These are phyloP conservation scores for Ustilago curta DNA, from an alignment of 1,284 basidiomycete genomes.

Conservation along the genomic window DNA sequence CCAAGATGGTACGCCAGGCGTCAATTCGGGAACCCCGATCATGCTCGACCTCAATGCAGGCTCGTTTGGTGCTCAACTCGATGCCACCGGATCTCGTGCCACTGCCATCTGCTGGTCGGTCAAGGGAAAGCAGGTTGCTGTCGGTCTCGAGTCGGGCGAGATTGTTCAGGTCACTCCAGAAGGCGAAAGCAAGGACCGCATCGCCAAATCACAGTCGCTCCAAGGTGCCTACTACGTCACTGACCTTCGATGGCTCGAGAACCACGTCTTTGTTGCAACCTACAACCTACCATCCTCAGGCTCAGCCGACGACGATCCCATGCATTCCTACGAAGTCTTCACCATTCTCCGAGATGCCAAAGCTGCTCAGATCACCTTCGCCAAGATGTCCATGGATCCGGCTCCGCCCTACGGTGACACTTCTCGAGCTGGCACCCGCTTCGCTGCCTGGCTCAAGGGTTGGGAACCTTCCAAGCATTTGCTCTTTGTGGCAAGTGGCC, in stretches of 20 bases:
- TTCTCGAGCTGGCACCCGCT: constrained; percentile 74
- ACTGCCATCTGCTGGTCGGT: constrained; percentile 81
- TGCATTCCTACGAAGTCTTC: constrained; percentile 74
- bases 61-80: constrained; percentile 44
- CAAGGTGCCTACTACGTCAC: constrained; percentile 73
- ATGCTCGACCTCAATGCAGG: constrained; percentile 50
- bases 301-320: constrained; percentile 54
- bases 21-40: constrained; percentile 38
- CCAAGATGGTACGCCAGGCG: constrained; percentile 67
- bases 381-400: constrained; percentile 73
- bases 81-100: constrained; percentile 28
- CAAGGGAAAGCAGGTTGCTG: constrained; percentile 84
- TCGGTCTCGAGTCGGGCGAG: constrained; percentile 79
- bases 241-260: constrained; percentile 77
- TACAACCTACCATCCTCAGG: constrained; percentile 72
- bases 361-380: constrained; percentile 72
- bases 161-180: constrained; percentile 78
- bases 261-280: constrained; percentile 78
- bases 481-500: constrained; percentile 78
- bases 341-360: constrained; percentile 78
- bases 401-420: constrained; percentile 75
- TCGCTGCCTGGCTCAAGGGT: constrained; percentile 73
- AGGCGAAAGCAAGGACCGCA: constrained; percentile 75
- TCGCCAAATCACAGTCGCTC: constrained; percentile 73
- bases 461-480: constrained; percentile 78